A percentile compares a stretch with the other conserved stretches of the same genome.
Evolutionary conservation across 2,329 filamentous ascomycete genomes (phyloP).

Genomic region (Neonectria ditissima): DNA sequence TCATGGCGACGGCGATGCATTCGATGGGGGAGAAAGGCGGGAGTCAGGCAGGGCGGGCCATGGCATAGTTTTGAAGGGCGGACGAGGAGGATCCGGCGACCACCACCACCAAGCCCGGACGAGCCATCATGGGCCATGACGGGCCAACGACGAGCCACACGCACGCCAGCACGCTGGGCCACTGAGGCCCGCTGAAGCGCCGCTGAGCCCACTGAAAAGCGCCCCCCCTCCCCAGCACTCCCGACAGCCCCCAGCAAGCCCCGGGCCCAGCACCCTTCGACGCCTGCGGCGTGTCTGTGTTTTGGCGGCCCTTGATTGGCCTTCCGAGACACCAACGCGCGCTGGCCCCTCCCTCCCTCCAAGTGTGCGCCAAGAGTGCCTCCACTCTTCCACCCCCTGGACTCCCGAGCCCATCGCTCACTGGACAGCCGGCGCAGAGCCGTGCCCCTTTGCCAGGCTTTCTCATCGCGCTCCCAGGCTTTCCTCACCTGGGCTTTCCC

Average conservation of each 20-base stretch:
- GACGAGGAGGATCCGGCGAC: constrained; percentile 22
- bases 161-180: constrained; percentile 27
- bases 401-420: constrained; percentile 15
- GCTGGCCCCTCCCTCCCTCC: constrained; percentile 27
- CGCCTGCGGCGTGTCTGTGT: constrained; percentile 40
- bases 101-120: constrained; percentile 21
- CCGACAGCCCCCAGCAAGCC: constrained; percentile 25
- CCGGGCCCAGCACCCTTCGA: constrained; percentile 36
- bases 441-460: constrained; percentile 22
- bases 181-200: constrained; percentile 28
- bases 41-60: constrained; percentile 46
- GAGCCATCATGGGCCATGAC: constrained; percentile 14
- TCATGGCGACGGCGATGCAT: constrained; percentile 63
- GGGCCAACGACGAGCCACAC: constrained; percentile 26
- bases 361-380: constrained; percentile 1
- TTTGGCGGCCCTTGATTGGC: constrained; percentile 42
- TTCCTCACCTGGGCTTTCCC: constrained; percentile 20
- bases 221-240: constrained; percentile 31
- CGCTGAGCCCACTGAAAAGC: constrained; percentile 26
- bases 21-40: constrained; percentile 59
- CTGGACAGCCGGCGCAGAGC: constrained; percentile 13
- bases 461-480: constrained; percentile 18
- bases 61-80: constrained; percentile 52
- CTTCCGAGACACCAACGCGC: constrained; percentile 34
- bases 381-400: constrained; percentile 25